Percentiles rank a stretch among this genome's conserved stretches.
phyloP scores from a whole-genome alignment of 2,329 filamentous ascomycete species.

The Fusarium equiseti region DNA sequence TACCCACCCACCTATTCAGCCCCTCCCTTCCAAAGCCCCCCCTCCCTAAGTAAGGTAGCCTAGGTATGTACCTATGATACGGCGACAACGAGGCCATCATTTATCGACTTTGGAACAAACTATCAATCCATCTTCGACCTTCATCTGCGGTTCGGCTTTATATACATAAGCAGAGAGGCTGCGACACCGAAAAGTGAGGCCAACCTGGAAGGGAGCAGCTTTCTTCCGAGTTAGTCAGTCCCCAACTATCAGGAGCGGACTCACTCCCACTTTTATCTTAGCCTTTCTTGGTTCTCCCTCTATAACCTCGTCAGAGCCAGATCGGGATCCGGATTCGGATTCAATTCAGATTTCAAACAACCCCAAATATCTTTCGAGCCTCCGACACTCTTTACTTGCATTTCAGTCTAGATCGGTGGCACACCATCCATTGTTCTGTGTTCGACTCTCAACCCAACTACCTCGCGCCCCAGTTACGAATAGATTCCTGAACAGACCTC shows the following conservation, averaged over 20 bases:
- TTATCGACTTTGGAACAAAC: slow-evolving; percentile 7
- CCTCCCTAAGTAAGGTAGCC: neutral
- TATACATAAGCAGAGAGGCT: slow-evolving; percentile 8
- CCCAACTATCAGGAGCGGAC: slow-evolving; percentile 9
- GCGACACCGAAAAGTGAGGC: slow-evolving; percentile 23
- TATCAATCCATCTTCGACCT: neutral
- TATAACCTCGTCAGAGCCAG: neutral
- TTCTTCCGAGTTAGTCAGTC: slow-evolving; percentile 19
- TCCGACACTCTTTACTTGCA: slow-evolving; percentile 1
- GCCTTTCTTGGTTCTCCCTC: slow-evolving; percentile 6
- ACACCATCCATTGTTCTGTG: slow-evolving; percentile 28
- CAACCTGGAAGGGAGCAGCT: slow-evolving; percentile 15
- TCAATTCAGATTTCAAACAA: neutral
- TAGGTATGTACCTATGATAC: neutral
- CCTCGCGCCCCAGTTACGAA: slow-evolving; percentile 9
- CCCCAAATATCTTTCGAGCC: neutral
- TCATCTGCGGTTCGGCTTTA: neutral
- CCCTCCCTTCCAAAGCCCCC: slow-evolving; percentile 14
- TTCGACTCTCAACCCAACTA: slow-evolving; percentile 14
- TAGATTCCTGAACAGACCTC: slow-evolving; percentile 4
- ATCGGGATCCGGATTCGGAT: neutral
- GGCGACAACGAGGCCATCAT: slow-evolving; percentile 20
- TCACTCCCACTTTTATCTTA: neutral
- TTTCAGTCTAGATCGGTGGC: slow-evolving; percentile 23
- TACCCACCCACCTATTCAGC: slow-evolving; percentile 5